These are phyloP conservation scores for Filobasidium wieringae DNA, from an alignment of 768 basidiomycete genomes.

Conservation along the genomic window DNA sequence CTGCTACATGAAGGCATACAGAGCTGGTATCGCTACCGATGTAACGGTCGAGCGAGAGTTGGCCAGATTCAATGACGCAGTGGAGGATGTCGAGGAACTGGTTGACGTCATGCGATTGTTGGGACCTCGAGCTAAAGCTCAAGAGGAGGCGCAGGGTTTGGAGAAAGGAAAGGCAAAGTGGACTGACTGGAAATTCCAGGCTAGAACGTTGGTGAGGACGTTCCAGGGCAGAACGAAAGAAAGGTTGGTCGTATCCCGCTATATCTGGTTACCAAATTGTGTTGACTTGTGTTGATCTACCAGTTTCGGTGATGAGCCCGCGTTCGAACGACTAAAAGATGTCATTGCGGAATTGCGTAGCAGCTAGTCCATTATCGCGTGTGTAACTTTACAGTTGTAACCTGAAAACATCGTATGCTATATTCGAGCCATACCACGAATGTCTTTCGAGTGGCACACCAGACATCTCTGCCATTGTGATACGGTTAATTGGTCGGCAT, in stretches of 20 bases:
- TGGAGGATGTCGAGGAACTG: conserved; percentile 66
- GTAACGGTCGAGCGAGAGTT: conserved; percentile 59
- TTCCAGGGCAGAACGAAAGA: conserved; percentile 78
- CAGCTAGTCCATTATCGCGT: neutral
- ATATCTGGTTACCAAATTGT: neutral
- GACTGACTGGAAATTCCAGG: conserved; percentile 68
- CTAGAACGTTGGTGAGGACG: conserved; percentile 69
- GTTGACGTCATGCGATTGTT: conserved; percentile 73
- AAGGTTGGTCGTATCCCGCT: conserved; percentile 30
- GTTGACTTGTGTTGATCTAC: conserved; percentile 5
- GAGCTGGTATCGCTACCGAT: conserved; percentile 50
- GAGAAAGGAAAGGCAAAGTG: conserved; percentile 41
- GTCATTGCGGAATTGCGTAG: conserved; percentile 40
- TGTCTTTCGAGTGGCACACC: too few relatives aligned
- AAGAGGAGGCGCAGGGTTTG: conserved; percentile 24
- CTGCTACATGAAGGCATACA: conserved; percentile 75
- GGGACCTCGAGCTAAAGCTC: conserved; percentile 46
- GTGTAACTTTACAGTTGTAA: neutral
- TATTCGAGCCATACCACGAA: too few relatives aligned
- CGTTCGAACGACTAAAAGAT: conserved; percentile 59
- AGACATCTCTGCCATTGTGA: too few relatives aligned
- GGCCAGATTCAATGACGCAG: conserved; percentile 60
- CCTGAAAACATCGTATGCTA: too few relatives aligned
- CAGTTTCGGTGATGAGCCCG: conserved; percentile 72
- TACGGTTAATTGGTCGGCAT: too few relatives aligned